Base-by-base conservation (phyloP, 306 rosid genomes). In the Nissolia schottii region DNA sequence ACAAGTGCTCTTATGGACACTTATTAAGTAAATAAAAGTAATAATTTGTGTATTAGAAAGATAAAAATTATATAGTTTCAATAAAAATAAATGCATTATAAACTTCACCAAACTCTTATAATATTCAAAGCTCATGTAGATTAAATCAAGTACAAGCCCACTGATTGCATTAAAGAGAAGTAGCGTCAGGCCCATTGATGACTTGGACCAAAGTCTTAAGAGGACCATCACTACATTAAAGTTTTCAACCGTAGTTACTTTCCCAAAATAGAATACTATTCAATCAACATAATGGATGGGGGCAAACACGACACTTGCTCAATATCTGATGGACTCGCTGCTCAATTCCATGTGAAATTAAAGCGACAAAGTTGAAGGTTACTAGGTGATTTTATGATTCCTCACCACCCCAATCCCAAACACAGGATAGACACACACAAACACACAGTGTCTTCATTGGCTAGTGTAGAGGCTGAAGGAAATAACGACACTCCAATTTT, bases 281-380 rank as follows among this genome's bases (percentile, higher is more conserved):
- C 65, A 69, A 14, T 51, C 40, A 38, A 15, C 65, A 50, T 48
- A 51, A 77, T 66, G 65, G 15, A 75, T n/a, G n/a, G 60, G 38
- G 45, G 20, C 59, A 75, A n/a, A 20, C 24, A 59, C 13, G 81
- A 70, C 77, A 77, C 51, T 61, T 69, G 71, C 32, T 40, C 2
- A 37, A 18, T 20, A 40, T 37, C 11, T 28, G 5, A 23, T 27
- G 58, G 77, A 37, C 3, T 27, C 6, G 24, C 27, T 59, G 71
- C 40, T 61, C 28, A 70, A 40, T 38, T 61, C 48, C 73, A 70
- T 51, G 70, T 40, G 70, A 57, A 46, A 13, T 40, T n/a, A n/a
- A 23, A 31, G 10, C 18, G 43, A n/a, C 5, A n/a, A 51, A 20
- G 16, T 51, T 62, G 11, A 11, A 55, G 38, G 66, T 55, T n/a